phyloP scores from a whole-genome alignment of 2,329 filamentous ascomycete species.

The Aspergillus sp. region DNA sequence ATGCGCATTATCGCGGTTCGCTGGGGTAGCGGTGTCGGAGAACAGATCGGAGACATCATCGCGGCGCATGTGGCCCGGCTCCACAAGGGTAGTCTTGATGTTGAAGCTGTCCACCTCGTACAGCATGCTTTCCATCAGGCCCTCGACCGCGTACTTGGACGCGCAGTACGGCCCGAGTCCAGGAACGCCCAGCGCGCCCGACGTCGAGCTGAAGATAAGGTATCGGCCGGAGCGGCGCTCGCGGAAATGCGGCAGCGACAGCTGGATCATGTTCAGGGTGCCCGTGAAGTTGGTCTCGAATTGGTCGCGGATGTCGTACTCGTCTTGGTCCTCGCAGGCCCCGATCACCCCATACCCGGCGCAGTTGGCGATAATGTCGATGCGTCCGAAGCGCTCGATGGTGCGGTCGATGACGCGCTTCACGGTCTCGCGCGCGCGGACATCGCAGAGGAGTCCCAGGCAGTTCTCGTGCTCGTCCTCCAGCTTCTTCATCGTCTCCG shows the following conservation, averaged over 20 bases:
- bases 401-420: constrained; percentile 66
- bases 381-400: constrained; percentile 70
- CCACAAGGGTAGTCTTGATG: constrained; percentile 89
- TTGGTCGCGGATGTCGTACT: constrained; percentile 89
- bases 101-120: constrained; percentile 92
- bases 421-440: constrained; percentile 77
- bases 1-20: constrained; percentile 5
- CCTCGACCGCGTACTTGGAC: constrained; percentile 95
- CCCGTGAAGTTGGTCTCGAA: constrained; percentile 99
- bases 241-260: constrained; percentile 83
- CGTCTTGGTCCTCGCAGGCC: constrained; percentile 93
- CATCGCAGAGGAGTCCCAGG: constrained; percentile 82
- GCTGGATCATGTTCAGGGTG: constrained; percentile 86
- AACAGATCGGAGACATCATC: constrained; percentile 59
- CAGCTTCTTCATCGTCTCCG: constrained; percentile 68
- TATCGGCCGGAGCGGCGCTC: constrained; percentile 74
- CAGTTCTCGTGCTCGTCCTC: constrained; percentile 61
- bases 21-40: constrained; percentile 24
- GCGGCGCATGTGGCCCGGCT: constrained; percentile 81
- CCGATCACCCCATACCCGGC: constrained; percentile 95
- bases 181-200: constrained; percentile 87
- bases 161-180: constrained; percentile 93
- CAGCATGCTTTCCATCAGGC: constrained; percentile 91
- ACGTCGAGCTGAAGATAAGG: constrained; percentile 90
- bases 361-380: constrained; percentile 91